Evolutionary conservation across 2,329 filamentous ascomycete species (phyloP), one percentile per base, ranked within the genome.

Genomic region (Penicillium janthinellum): DNA sequence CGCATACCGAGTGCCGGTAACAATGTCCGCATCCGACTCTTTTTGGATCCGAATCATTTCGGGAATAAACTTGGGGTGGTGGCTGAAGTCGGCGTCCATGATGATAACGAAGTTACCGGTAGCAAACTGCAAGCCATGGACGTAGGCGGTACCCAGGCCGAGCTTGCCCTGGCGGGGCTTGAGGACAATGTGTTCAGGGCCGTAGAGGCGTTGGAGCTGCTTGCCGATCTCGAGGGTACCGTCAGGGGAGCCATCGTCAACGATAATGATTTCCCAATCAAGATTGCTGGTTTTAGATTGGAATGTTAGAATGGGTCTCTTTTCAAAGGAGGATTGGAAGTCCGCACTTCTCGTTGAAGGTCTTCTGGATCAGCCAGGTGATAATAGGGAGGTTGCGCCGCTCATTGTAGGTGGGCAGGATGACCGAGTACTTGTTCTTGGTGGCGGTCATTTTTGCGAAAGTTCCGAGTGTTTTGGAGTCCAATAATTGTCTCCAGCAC

Each of bases 41-140:
- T 87, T 85, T 79, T 98, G 95, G 67, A 88, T 85, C 60, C 84
- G 85, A 71, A 99, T 91, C 92, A 99, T 98, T 74, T 89, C 84
- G 56, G 93, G 88, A 79, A 99, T 96, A 86, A 98, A 99, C 81
- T 98, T 99, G 74, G 95, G 95, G 83, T 99, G 95, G 82, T 99
- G 95, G 70, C 88, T 92, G 85, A 99, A 99, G 81, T 99, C 95
- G 79, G 96, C 95, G 82, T 99, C 95, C 95, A 99, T 99, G 85
- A 99, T 99, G 83, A 99, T 91, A 75, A 99, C 91, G 74, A 88
- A 98, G 85, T 96, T 97, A 71, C 95, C 95, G 22, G 88, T 92
- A 25, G 85, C 90, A 75, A 90, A 98, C 77, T 96, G 87, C 61
- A 99, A 84, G 54, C 94, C 94, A 79, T 97, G 93, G 41, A 97